phyloP scores from a whole-genome alignment of 2,329 filamentous ascomycete species.

The Scleromitrula shiraiana region DNA sequence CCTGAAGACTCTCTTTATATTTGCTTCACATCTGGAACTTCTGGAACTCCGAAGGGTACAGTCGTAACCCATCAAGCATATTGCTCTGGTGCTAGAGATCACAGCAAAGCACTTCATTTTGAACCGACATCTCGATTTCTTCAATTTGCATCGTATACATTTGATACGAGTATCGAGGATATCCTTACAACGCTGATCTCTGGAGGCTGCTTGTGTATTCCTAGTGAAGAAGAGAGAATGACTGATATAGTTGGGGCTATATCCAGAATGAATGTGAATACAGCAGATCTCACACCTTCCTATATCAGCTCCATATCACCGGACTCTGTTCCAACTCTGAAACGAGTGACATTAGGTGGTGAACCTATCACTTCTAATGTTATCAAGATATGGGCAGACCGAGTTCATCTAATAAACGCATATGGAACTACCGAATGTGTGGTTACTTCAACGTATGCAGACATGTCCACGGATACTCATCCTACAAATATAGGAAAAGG shows the following conservation, averaged over 20 bases:
- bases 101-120: slow-evolving; percentile 24
- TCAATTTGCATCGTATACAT: slow-evolving; percentile 18
- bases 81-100: slow-evolving; percentile 18
- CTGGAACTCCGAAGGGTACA: slow-evolving; percentile 35
- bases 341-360: slow-evolving; percentile 5
- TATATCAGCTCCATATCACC: neutral
- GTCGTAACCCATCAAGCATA: slow-evolving; percentile 2
- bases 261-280: slow-evolving; percentile 18
- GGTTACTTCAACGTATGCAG: slow-evolving; percentile 6
- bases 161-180: slow-evolving; percentile 17
- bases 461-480: neutral
- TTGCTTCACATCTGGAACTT: slow-evolving; percentile 38
- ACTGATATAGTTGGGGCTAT: slow-evolving; percentile 30
- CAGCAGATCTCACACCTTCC: slow-evolving; percentile 21
- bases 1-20: slow-evolving; percentile 31
- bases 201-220: slow-evolving; percentile 20
- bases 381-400: slow-evolving; percentile 8
- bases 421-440: slow-evolving; percentile 14
- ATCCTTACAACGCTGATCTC: slow-evolving; percentile 15
- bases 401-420: slow-evolving; percentile 12
- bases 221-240: slow-evolving; percentile 16
- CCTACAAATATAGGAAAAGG: slow-evolving; percentile 16
- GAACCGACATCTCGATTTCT: slow-evolving; percentile 12
- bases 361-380: slow-evolving; percentile 11
- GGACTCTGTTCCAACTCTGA: slow-evolving; percentile 4